phyloP scores from a whole-genome alignment of 2,329 filamentous ascomycete genomes.

The Epichloe baconii region DNA sequence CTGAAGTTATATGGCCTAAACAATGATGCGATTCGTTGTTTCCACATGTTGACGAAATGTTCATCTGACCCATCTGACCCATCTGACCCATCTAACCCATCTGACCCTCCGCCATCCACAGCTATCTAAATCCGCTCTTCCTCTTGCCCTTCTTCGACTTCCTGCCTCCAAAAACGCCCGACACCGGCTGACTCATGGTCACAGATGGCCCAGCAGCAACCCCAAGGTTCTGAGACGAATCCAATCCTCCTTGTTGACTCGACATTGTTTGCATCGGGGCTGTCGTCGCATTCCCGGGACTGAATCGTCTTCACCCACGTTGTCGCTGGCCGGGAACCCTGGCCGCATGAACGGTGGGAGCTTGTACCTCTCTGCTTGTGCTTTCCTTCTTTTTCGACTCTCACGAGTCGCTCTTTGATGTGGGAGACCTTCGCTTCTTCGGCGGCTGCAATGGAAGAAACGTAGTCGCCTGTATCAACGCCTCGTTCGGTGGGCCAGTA shows the following conservation, averaged over 20 bases:
- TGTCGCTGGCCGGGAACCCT: conserved; percentile 8
- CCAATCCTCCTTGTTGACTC: conserved; percentile 20
- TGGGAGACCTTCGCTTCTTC: conserved; percentile 22
- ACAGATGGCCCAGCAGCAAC: conserved; percentile 15
- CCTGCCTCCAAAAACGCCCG: conserved; percentile 33
- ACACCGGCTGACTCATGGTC: conserved; percentile 32
- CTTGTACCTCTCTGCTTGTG: conserved; percentile 22
- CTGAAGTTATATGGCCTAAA: too few species aligned
- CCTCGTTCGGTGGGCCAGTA: conserved; percentile 28
- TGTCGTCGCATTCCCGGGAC: conserved; percentile 8
- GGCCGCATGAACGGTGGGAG: conserved; percentile 17
- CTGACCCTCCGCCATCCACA: neutral
- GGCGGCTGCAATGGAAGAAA: conserved; percentile 25
- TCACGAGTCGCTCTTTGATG: conserved; percentile 20
- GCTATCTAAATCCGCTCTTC: conserved; percentile 27
- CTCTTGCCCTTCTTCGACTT: conserved; percentile 31
- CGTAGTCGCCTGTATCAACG: conserved; percentile 20
- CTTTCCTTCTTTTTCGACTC: conserved; percentile 20
- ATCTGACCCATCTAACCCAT: too few species aligned
- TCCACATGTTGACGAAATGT: too few species aligned
- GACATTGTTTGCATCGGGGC: conserved; percentile 20
- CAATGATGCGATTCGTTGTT: too few species aligned
- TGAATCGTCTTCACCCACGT: conserved; percentile 3
- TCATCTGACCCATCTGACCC: too few species aligned
- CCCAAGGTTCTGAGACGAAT: conserved; percentile 22